Conservation (phyloP, 2,329 filamentous ascomycete genomes). For the Penicillium verrucosum region DNA sequence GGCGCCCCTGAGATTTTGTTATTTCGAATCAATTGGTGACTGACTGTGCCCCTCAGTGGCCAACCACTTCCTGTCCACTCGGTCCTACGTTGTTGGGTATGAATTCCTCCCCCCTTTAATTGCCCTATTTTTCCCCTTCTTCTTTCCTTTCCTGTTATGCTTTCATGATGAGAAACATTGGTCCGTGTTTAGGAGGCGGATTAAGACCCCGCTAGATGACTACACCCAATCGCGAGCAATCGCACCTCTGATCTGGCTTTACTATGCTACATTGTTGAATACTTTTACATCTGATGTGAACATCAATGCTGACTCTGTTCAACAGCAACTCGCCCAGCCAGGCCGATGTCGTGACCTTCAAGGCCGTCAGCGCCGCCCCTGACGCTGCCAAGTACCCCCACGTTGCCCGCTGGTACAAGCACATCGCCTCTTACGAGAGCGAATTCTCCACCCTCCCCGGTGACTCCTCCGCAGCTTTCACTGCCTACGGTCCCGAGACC, state of each 20-base stretch:
- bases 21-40: slow-evolving; percentile 24
- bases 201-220: slow-evolving; percentile 86
- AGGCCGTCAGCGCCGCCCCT: slow-evolving; percentile 74
- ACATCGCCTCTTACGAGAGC: slow-evolving; percentile 87
- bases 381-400: slow-evolving; percentile 85
- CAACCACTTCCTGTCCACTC: slow-evolving; percentile 52
- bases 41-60: slow-evolving; percentile 41
- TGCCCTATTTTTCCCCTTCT: slow-evolving; percentile 18
- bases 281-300: not conserved
- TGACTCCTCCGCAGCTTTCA: slow-evolving; percentile 84
- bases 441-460: slow-evolving; percentile 90
- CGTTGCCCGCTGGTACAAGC: slow-evolving; percentile 98
- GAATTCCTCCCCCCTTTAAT: slow-evolving; percentile 32
- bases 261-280: slow-evolving; percentile 3
- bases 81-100: slow-evolving; percentile 81
- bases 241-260: slow-evolving; percentile 67
- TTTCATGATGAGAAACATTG: slow-evolving; percentile 80
- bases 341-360: slow-evolving; percentile 94
- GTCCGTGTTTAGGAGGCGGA: slow-evolving; percentile 94
- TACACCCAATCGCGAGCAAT: slow-evolving; percentile 69
- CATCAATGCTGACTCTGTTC: slow-evolving; percentile 15
- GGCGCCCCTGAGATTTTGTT: slow-evolving; percentile 33
- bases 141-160: slow-evolving; percentile 17
- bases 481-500: slow-evolving; percentile 84
- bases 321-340: slow-evolving; percentile 69